Evolutionary conservation across 345 rosid genomes (phyloP).

Genomic region (Lumnitzera littorea): DNA sequence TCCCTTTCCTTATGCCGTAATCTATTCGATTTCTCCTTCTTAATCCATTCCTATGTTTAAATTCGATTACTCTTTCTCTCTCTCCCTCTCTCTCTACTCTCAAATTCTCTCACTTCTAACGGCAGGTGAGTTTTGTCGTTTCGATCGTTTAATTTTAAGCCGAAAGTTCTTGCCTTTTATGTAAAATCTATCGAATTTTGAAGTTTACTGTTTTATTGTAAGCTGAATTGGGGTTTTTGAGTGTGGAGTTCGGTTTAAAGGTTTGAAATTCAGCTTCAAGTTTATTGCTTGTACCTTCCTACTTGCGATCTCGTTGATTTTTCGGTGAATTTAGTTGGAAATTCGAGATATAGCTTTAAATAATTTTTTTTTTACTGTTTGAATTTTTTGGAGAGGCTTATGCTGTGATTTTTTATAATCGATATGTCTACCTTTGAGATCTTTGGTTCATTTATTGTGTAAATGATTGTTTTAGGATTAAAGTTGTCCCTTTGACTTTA

Average conservation of each 20-base stretch:
- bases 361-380: background rate
- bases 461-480: background rate
- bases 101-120: background rate
- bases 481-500: background rate
- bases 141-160: background rate
- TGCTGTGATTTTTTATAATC: background rate
- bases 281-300: background rate
- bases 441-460: background rate
- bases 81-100: background rate
- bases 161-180: background rate
- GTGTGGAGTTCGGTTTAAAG: too few species aligned
- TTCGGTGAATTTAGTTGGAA: background rate
- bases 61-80: conserved; percentile 9
- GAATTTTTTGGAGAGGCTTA: background rate
- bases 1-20: conserved; percentile 52
- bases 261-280: background rate
- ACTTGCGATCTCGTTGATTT: background rate
- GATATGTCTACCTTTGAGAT: background rate
- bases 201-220: conserved; percentile 2
- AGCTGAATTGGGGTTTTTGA: conserved; percentile 1
- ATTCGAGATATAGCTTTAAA: background rate
- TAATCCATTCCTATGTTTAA: conserved; percentile 14
- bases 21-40: conserved; percentile 33
- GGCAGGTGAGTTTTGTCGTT: conserved; percentile 3
- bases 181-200: background rate